These are phyloP conservation scores for Lavandula angustifolia DNA, from an alignment of 257 asterid species.

Conservation along the genomic window DNA sequence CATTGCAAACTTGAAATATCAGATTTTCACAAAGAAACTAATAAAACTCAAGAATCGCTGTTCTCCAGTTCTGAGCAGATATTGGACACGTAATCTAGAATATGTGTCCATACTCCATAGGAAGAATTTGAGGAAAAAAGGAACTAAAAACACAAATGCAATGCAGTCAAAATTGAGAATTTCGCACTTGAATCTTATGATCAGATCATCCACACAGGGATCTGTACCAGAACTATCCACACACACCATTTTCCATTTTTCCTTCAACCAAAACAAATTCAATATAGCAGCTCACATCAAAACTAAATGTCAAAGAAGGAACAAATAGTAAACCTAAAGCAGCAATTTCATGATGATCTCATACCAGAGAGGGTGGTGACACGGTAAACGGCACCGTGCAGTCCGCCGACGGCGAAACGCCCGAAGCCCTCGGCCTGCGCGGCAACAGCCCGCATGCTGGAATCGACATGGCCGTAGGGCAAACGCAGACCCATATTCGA, in stretches of 20 bases:
- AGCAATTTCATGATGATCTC: not conserved
- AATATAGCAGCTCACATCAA: not conserved
- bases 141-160: not conserved
- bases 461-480: conserved; percentile 74
- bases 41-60: not conserved
- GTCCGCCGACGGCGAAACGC: conserved; percentile 72
- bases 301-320: not conserved
- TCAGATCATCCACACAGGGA: not conserved
- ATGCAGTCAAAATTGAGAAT: conserved; percentile 1
- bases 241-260: not conserved
- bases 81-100: not conserved
- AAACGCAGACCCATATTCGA: conserved; percentile 46
- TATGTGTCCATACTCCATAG: too few relatives aligned
- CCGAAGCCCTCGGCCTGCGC: conserved; percentile 95
- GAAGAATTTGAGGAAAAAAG: too few relatives aligned
- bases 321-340: not conserved
- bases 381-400: conserved; percentile 57
- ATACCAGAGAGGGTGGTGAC: conserved; percentile 77
- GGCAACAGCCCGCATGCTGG: conserved; percentile 64
- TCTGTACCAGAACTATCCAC: conserved; percentile 7
- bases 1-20: not conserved
- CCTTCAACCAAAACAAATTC: not conserved
- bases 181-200: not conserved
- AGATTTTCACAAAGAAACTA: not conserved
- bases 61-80: conserved; percentile 2